Base-by-base conservation (phyloP, 306 rosid species). In the Corylus avellana region DNA sequence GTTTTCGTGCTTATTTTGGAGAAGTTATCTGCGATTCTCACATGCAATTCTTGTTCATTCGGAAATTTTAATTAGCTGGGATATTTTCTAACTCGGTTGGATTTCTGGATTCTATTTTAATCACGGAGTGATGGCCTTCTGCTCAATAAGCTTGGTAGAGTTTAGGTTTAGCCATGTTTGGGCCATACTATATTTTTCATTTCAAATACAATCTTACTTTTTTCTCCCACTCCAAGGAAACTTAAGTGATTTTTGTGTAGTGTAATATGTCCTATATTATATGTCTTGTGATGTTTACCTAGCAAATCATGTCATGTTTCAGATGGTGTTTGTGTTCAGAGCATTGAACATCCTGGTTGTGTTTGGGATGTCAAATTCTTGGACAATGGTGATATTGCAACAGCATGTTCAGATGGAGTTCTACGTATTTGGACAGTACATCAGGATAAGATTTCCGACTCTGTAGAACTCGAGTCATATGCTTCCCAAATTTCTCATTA, bases 301-400 rank as follows among this genome's bases (percentile, higher is more conserved):
- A 71, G 49, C 3, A 66, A 64, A 37, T 58, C n/a, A 48, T 77
- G 50, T 80, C 49, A 68, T 84, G 67, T 79, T 75, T 42, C 88
- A 95, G 98, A 95, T 85, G 98, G 98, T 59, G 86, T 79, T 78
- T 95, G 98, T 80, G 90, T 91, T 72, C 98, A 95, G 85, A 90
- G 97, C 85, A 91, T 95, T 81, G 98, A 91, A 80, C 98, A 95
- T 90, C 98, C 98, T 76, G 98, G 98, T 75, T 95, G 98, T 53
- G 92, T 95, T 81, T 95, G 98, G 98, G 98, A 95, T 84, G 89
- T 88, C 73, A 95, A 95, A 79, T 95, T 95, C 89, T 75, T 95
- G 90, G 98, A 89, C 85, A 92, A 92, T 76, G 98, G 98, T 57
- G 98, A 95, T 88, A 89, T 95, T 70, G 98, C 88, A 77, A 95